Conservation (phyloP, 2,329 filamentous ascomycete species). For the Xylaria sp. region DNA sequence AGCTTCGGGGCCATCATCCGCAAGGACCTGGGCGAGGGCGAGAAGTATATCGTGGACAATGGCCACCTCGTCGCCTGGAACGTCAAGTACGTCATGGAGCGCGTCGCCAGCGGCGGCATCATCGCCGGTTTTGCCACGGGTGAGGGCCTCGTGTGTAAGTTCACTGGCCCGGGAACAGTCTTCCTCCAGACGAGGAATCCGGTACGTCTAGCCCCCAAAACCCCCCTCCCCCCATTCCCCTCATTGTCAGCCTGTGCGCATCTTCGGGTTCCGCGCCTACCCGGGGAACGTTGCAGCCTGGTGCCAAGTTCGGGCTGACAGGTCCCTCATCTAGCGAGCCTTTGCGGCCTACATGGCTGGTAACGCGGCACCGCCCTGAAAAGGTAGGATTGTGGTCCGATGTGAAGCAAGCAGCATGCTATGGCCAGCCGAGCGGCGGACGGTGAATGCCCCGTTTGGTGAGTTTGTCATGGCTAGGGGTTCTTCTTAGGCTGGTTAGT, state of each 20-base stretch:
- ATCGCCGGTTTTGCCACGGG: slow-evolving; percentile 83
- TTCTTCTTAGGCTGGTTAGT: neutral
- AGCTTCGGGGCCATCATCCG: slow-evolving; percentile 94
- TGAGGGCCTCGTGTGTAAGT: slow-evolving; percentile 94
- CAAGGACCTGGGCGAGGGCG: slow-evolving; percentile 78
- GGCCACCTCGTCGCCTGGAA: slow-evolving; percentile 97
- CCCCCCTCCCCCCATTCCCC: neutral
- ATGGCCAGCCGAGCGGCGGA: neutral
- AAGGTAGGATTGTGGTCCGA: neutral
- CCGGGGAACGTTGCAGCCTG: neutral
- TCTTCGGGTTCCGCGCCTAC: no score
- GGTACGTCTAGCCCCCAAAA: slow-evolving; percentile 48
- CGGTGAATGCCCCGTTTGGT: neutral
- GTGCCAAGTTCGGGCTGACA: slow-evolving; percentile 20
- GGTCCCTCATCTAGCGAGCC: slow-evolving; percentile 48
- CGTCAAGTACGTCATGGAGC: slow-evolving; percentile 88
- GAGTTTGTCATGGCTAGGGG: neutral
- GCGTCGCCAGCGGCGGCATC: slow-evolving; percentile 87
- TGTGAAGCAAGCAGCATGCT: neutral
- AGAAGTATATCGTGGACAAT: slow-evolving; percentile 92
- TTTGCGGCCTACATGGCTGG: slow-evolving; percentile 60
- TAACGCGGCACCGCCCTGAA: slow-evolving; percentile 46
- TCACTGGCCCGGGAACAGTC: slow-evolving; percentile 87
- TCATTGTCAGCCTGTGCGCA: neutral
- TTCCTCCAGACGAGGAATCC: slow-evolving; percentile 93